Base-by-base conservation (phyloP, 768 basidiomycete genomes). In the Lyophyllum atratum region DNA sequence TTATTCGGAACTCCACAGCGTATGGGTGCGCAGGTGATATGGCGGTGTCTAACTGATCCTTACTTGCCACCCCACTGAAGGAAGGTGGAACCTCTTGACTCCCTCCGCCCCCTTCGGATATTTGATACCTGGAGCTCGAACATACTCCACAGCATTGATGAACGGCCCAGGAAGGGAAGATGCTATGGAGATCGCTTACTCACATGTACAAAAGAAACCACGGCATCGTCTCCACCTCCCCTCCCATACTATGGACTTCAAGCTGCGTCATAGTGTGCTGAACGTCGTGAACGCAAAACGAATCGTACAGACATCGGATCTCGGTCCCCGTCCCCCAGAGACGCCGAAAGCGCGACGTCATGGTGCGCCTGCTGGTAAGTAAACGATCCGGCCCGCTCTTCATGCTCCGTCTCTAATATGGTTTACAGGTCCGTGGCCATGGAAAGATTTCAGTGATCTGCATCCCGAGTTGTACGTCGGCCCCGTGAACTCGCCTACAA, bases 391-490 rank as follows among this genome's bases (percentile, higher is more conserved):
- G 15, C 22, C 19, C 8, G 19, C 43, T 21, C 40, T 24, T 21
- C 29, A 21, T 25, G 40, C 43, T 21, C 11, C n/a, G 12, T 12
- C 28, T 12, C 37, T 14, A 37, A 8, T 3, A 37, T 37, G 4
- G n/a, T 11, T 7, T 40, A 6, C 24, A 19, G 71, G 68, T 11
- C 73, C 70, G 10, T 74, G 73, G 72, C 72, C 72, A 15, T 74
- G 73, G 73, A 59, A 64, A 43, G 64, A 66, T 24, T 55, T 58
- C 44, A 43, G 39, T 45, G 39, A 56, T 17, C 26, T 58, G 24
- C 37, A 43, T 11, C 50, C 14, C 28, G 46, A 48, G 9, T 25
- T 7, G 21, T 14, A 49, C 21, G 15, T 10, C 24, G 19, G 12
- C 39, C 52, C 11, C 1, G 17, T 34, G 33, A 54, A 31, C 31